These are phyloP conservation scores for Zygotorulaspora chibaensis DNA, from an alignment of 805 yeast species.

Conservation along the genomic window DNA sequence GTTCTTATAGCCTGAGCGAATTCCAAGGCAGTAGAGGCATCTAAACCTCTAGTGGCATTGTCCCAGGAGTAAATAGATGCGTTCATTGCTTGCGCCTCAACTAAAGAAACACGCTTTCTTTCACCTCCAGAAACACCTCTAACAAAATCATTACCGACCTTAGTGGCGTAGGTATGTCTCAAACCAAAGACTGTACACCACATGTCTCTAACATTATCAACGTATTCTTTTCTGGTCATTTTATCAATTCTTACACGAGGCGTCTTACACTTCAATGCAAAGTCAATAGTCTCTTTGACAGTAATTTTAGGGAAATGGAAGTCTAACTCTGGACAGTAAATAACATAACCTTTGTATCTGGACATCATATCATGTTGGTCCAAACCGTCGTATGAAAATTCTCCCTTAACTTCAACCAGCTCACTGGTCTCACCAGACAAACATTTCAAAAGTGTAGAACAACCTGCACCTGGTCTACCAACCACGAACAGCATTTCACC, in stretches of 20 bases:
- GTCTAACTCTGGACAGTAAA: constrained; percentile 51
- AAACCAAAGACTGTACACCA: constrained; percentile 49
- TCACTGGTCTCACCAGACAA: constrained; percentile 44
- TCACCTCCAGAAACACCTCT: constrained; percentile 74
- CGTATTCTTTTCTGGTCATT: constrained; percentile 39
- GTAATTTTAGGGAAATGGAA: constrained; percentile 49
- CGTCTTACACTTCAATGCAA: constrained; percentile 48
- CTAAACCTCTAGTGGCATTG: constrained; percentile 68
- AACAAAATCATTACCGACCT: constrained; percentile 63
- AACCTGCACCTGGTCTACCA: constrained; percentile 63
- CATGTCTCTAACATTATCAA: constrained; percentile 37
- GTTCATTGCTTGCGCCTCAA: constrained; percentile 54
- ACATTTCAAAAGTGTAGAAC: constrained; percentile 50
- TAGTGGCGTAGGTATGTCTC: constrained; percentile 55
- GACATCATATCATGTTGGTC: constrained; percentile 45
- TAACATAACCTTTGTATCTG: constrained; percentile 44
- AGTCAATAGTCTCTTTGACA: constrained; percentile 48
- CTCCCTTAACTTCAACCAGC: constrained; percentile 38
- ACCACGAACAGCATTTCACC: constrained; percentile 53
- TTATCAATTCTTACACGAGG: constrained; percentile 44
- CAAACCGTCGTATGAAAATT: constrained; percentile 47
- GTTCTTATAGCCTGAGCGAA: constrained; percentile 57
- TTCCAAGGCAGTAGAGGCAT: constrained; percentile 66
- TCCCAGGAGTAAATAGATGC: constrained; percentile 60
- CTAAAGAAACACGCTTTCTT: constrained; percentile 66